phyloP scores from a whole-genome alignment of 2,329 filamentous ascomycete genomes.

The Fusarium sp. region DNA sequence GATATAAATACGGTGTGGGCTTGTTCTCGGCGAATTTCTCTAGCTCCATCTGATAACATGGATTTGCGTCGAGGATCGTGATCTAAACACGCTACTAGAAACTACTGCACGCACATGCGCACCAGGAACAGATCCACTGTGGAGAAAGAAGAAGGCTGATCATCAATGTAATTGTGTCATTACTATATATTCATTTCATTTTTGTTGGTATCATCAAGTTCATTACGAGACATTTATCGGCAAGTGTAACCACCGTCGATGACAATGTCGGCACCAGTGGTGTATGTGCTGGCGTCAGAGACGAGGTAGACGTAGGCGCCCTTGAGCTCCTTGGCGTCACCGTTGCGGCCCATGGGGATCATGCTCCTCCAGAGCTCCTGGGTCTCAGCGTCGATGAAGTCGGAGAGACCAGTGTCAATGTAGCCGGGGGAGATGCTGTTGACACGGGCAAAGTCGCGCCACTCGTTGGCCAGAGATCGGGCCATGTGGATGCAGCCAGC shows the following conservation, averaged over 20 bases:
- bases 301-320: slow-evolving; percentile 85
- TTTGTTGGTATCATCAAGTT: slow-evolving; percentile 35
- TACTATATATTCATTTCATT: slow-evolving; percentile 22
- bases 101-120: slow-evolving; percentile 24
- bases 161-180: slow-evolving; percentile 35
- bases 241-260: slow-evolving; percentile 79
- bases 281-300: slow-evolving; percentile 82
- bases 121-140: slow-evolving; percentile 33
- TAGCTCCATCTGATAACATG: slow-evolving; percentile 30
- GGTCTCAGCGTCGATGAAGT: slow-evolving; percentile 75
- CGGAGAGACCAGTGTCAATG: slow-evolving; percentile 77
- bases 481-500: slow-evolving; percentile 67
- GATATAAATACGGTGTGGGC: slow-evolving; percentile 3
- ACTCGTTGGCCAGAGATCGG: slow-evolving; percentile 71
- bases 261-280: slow-evolving; percentile 78
- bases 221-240: slow-evolving; percentile 54
- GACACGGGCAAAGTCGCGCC: slow-evolving; percentile 76
- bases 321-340: slow-evolving; percentile 78
- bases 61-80: too few species aligned
- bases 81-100: neutral
- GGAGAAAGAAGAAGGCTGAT: neutral
- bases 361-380: slow-evolving; percentile 82
- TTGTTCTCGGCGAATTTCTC: slow-evolving; percentile 4
- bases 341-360: slow-evolving; percentile 81
- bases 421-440: slow-evolving; percentile 79